Conservation (phyloP, 2,329 filamentous ascomycete species). For the Coccinonectria pachysandricola region DNA sequence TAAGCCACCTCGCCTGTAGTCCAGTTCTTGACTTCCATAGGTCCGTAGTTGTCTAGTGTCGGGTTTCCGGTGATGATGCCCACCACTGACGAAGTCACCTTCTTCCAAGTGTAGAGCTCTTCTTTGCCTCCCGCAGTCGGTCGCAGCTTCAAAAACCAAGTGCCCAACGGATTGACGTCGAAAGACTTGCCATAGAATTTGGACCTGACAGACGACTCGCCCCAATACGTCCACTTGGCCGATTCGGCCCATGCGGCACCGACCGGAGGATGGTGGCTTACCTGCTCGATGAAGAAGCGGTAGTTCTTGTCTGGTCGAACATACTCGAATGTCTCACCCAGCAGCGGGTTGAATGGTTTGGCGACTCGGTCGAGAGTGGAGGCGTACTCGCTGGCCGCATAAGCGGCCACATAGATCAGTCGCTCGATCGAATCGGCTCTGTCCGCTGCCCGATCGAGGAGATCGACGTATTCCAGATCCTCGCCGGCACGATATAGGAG, state of each 20-base stretch:
- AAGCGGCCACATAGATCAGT: constrained; percentile 87
- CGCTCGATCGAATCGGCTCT: constrained; percentile 81
- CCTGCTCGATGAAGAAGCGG: constrained; percentile 96
- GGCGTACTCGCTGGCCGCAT: constrained; percentile 92
- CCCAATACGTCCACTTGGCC: constrained; percentile 93
- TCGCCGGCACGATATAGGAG: constrained; percentile 89
- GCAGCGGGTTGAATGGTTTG: constrained; percentile 93
- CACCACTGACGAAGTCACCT: constrained; percentile 93
- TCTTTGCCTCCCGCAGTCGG: constrained; percentile 64
- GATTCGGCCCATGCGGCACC: constrained; percentile 90
- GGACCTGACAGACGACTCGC: constrained; percentile 87
- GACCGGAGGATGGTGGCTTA: constrained; percentile 92
- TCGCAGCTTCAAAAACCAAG: constrained; percentile 86
- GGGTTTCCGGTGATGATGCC: constrained; percentile 97
- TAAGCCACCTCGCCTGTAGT: constrained; percentile 85
- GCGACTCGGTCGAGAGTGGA: constrained; percentile 94
- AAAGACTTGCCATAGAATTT: constrained; percentile 98
- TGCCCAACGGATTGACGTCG: constrained; percentile 90
- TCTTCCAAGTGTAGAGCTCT: constrained; percentile 97
- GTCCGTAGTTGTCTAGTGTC: constrained; percentile 93
- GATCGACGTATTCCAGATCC: constrained; percentile 95
- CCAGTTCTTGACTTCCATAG: constrained; percentile 97
- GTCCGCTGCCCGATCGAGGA: constrained; percentile 81
- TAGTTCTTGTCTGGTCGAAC: constrained; percentile 93
- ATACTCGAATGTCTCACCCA: constrained; percentile 96